Conservation (phyloP, 345 rosid species). For the Eucalyptus regnans region DNA sequence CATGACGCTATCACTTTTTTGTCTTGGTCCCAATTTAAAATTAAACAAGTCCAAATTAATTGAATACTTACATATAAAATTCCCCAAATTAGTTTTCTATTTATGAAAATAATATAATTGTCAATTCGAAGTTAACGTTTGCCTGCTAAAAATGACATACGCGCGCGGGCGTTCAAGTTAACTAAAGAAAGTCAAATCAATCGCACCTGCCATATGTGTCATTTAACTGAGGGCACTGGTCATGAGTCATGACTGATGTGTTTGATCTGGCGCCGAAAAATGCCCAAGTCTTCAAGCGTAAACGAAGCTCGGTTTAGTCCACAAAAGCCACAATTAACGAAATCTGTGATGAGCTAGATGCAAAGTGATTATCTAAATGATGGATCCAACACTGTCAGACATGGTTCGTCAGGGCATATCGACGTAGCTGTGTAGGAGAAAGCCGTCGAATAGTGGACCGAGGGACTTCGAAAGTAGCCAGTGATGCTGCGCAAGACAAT, state of each 20-base stretch:
- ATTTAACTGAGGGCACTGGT: background rate
- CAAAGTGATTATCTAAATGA: no score
- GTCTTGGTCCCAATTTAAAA: no score
- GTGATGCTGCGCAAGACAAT: no score
- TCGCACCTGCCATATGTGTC: background rate
- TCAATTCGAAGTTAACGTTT: background rate
- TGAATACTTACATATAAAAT: no score
- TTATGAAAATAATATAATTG: no score
- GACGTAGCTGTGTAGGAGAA: background rate
- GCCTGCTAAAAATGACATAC: background rate
- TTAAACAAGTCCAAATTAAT: no score
- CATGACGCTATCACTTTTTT: background rate
- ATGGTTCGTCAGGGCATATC: background rate
- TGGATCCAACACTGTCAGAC: background rate
- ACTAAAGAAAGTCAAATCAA: background rate
- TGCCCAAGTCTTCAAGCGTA: background rate
- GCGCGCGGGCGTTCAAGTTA: background rate
- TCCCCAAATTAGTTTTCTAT: no score
- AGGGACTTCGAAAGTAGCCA: background rate
- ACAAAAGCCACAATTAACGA: background rate
- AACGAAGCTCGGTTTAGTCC: background rate
- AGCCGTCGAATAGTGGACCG: background rate
- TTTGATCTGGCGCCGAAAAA: background rate
- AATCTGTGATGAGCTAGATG: background rate
- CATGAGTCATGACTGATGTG: background rate